Conservation (phyloP, 179 eudicot genomes). For the Beta macrorhiza region DNA sequence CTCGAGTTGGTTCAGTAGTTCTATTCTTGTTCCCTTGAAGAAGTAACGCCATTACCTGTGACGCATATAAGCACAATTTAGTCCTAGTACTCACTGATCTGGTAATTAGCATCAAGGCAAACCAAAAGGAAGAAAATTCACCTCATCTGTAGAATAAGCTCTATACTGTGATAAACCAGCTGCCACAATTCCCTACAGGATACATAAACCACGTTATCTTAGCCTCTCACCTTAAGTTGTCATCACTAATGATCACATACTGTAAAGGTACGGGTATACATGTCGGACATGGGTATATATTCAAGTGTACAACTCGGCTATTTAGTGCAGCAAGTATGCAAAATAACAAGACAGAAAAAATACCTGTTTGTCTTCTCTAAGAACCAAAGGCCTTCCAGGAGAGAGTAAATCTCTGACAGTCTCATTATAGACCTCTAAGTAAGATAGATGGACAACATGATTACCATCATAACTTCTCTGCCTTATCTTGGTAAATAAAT, state of each 20-base stretch:
- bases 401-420: conserved; percentile 87
- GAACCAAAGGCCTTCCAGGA: conserved; percentile 84
- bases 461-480: conserved; percentile 79
- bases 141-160: conserved; percentile 92
- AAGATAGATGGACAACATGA: conserved; percentile 79
- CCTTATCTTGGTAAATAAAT: conserved; percentile 68
- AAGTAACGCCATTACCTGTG: conserved; percentile 86
- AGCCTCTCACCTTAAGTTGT: too few species aligned
- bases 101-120: neutral
- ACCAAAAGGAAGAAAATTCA: conserved; percentile 21
- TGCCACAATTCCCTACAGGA: conserved; percentile 69
- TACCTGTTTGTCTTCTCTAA: conserved; percentile 90
- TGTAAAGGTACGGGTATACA: neutral
- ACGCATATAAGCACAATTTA: conserved; percentile 13
- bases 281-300: too few species aligned
- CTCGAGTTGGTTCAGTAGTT: conserved; percentile 91
- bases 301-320: too few species aligned
- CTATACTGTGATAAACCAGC: conserved; percentile 83
- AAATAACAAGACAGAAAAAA: neutral
- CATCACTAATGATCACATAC: neutral
- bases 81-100: neutral
- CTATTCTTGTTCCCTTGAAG: conserved; percentile 80
- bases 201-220: neutral
- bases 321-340: neutral
- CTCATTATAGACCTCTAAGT: conserved; percentile 89